A percentile compares a stretch with the other conserved stretches of the same genome.
Evolutionary conservation across 2,329 filamentous ascomycete genomes (phyloP).

Genomic region (Penicillium sp.): DNA sequence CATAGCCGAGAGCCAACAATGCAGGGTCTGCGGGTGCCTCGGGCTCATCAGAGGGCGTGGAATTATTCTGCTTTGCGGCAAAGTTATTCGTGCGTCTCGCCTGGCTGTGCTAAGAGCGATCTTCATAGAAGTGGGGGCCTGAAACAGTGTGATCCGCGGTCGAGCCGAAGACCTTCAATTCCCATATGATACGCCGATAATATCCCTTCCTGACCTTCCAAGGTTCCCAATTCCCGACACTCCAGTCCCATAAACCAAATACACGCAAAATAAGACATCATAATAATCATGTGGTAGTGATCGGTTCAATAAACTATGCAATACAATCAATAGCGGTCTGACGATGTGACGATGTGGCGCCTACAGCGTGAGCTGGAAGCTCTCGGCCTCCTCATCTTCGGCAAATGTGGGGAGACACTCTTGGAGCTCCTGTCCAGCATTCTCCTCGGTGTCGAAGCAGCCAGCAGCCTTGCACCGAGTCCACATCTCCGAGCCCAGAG

Average conservation of each 20-base stretch:
- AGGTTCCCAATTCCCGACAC: conserved; percentile 7
- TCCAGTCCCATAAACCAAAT: conserved; percentile 10
- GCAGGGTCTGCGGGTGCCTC: not conserved
- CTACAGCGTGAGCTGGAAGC: conserved; percentile 44
- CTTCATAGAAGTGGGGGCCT: conserved; percentile 24
- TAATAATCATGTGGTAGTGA: not conserved
- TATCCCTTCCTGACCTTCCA: conserved; percentile 9
- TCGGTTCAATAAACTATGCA: not conserved
- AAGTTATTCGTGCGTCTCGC: conserved; percentile 16
- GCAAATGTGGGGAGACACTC: conserved; percentile 33
- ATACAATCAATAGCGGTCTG: not conserved
- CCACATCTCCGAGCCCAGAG: conserved; percentile 47
- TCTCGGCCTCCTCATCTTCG: conserved; percentile 41
- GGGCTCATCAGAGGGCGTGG: not conserved
- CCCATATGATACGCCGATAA: conserved; percentile 18
- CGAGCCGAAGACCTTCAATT: conserved; percentile 16
- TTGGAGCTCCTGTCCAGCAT: conserved; percentile 26
- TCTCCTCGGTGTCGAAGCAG: conserved; percentile 34
- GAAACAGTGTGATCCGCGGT: conserved; percentile 29
- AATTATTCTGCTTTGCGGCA: not conserved
- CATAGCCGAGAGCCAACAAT: not conserved
- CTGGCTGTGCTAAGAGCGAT: conserved; percentile 16
- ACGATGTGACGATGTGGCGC: not conserved
- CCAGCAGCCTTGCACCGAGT: conserved; percentile 40
- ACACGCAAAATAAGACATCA: conserved; percentile 5